phyloP scores from a whole-genome alignment of 768 basidiomycete species.

The Tricholoma flavovirens region DNA sequence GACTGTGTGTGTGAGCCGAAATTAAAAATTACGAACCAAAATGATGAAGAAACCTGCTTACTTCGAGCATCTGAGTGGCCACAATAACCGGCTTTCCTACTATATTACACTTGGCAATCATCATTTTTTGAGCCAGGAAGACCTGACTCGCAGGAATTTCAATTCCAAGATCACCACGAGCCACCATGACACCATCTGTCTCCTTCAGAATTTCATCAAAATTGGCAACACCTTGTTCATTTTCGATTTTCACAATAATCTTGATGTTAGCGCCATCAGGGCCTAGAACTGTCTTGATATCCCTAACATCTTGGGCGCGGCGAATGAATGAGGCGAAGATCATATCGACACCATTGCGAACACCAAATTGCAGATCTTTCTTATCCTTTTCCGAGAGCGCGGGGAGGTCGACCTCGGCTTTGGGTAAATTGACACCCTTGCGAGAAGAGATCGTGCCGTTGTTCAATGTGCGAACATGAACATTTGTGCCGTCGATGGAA shows the following conservation, averaged over 20 bases:
- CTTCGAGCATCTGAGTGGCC: conserved; percentile 99
- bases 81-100: conserved; percentile 97
- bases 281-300: conserved; percentile 91
- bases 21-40: conserved; percentile 9
- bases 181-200: conserved; percentile 99
- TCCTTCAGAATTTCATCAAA: conserved; percentile 97
- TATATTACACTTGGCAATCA: conserved; percentile 99
- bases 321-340: conserved; percentile 99
- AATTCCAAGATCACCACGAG: conserved; percentile 98
- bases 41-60: conserved; percentile 22
- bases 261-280: conserved; percentile 95
- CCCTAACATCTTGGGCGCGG: conserved; percentile 86
- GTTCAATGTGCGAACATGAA: conserved; percentile 86
- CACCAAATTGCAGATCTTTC: conserved; percentile 89
- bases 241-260: conserved; percentile 99
- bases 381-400: conserved; percentile 99
- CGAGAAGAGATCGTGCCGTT: conserved; percentile 89
- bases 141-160: conserved; percentile 99
- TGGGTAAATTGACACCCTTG: conserved; percentile 99
- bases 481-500: conserved; percentile 74
- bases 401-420: conserved; percentile 95
- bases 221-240: conserved; percentile 97
- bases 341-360: conserved; percentile 98
- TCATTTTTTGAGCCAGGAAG: conserved; percentile 99
- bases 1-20: conserved; percentile 44